phyloP scores from a whole-genome alignment of 495 filamentous ascomycete genomes.

The Tuber magnatum region DNA sequence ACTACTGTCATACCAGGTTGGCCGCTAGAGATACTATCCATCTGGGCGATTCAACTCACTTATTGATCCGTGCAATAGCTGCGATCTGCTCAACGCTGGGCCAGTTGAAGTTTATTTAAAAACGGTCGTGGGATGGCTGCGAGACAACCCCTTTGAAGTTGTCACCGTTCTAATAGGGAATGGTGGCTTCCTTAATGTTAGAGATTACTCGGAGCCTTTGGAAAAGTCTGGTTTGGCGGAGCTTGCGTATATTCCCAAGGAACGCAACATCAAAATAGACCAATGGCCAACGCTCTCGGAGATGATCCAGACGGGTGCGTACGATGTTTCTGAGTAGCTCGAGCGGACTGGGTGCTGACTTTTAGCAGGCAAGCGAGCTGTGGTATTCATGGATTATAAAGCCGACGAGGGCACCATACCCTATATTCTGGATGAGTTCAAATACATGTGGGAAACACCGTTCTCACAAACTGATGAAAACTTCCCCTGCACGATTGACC shows the following conservation, averaged over 20 bases:
- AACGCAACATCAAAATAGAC: conserved; percentile 53
- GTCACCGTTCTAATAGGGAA: conserved; percentile 88
- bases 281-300: conserved; percentile 80
- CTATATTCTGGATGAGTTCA: conserved; percentile 68
- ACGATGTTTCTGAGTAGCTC: conserved; percentile 48
- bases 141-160: conserved; percentile 72
- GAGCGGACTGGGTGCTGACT: background rate
- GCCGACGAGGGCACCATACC: conserved; percentile 71
- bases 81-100: conserved; percentile 71
- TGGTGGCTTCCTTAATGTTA: conserved; percentile 58
- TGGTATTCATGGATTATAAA: conserved; percentile 73
- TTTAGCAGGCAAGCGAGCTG: conserved; percentile 48
- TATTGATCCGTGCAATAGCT: conserved; percentile 57
- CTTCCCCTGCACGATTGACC: conserved; percentile 64
- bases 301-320: conserved; percentile 59
- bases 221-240: conserved; percentile 59
- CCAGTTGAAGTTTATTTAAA: conserved; percentile 66
- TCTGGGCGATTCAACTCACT: background rate
- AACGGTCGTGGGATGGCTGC: conserved; percentile 65
- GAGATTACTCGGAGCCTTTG: conserved; percentile 56
- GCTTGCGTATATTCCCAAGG: conserved; percentile 61
- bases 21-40: background rate
- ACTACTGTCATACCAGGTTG: conserved; percentile 48
- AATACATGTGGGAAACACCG: conserved; percentile 67
- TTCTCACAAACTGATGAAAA: conserved; percentile 58